A percentile compares a stretch with the other conserved stretches of the same genome.
These are phyloP conservation scores for Collybiopsis luxurians DNA, from an alignment of 768 basidiomycete species.

Conservation along the genomic window DNA sequence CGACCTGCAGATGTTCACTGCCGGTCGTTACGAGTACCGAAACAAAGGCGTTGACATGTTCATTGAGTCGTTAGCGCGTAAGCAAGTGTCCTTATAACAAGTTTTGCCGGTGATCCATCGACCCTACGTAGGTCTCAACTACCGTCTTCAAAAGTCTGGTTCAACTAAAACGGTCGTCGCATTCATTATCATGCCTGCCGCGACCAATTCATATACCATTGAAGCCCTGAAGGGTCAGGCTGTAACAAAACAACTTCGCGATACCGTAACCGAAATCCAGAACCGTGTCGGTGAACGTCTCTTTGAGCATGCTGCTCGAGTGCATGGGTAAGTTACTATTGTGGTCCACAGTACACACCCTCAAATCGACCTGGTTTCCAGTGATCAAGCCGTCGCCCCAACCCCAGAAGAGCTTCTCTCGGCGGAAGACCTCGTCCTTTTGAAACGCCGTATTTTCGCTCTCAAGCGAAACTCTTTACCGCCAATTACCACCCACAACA, in stretches of 20 bases:
- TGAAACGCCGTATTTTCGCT: constrained; percentile 96
- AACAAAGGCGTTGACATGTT: constrained; percentile 99
- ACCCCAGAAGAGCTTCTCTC: constrained; percentile 77
- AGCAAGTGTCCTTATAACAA: constrained; percentile 18
- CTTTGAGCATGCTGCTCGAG: constrained; percentile 92
- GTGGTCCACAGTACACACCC: neutral
- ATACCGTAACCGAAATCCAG: constrained; percentile 95
- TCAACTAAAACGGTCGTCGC: constrained; percentile 87
- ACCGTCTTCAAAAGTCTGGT: constrained; percentile 48
- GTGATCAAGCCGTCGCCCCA: constrained; percentile 73
- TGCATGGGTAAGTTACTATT: constrained; percentile 66
- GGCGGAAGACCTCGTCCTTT: constrained; percentile 87
- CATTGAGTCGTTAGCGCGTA: constrained; percentile 92
- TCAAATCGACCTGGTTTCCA: constrained; percentile 19
- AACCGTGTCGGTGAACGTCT: constrained; percentile 88
- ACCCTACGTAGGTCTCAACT: constrained; percentile 45
- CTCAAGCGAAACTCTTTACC: constrained; percentile 94
- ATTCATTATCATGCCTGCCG: constrained; percentile 98
- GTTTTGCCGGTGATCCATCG: neutral
- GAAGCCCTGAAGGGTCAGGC: constrained; percentile 96
- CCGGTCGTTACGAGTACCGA: constrained; percentile 98
- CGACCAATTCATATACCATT: constrained; percentile 94
- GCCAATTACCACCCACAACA: constrained; percentile 97
- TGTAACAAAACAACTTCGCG: constrained; percentile 93
- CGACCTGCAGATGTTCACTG: constrained; percentile 82